Base-by-base conservation (phyloP, 202 grass and related monocot species). In the Sporobolus alterniflorus region DNA sequence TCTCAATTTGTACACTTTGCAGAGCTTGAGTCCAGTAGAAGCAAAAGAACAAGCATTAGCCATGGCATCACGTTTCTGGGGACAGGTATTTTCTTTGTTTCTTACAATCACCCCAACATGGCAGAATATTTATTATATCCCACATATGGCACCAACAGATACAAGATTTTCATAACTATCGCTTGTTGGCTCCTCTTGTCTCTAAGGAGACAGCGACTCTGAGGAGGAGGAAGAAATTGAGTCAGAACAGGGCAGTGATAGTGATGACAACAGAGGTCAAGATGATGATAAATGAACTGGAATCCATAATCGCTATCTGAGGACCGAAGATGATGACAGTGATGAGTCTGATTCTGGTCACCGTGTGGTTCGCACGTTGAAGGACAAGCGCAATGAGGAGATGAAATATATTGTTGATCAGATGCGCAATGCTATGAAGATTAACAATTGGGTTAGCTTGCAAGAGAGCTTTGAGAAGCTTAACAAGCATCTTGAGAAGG, bases 401-500 rank as follows among this genome's bases (percentile, higher is more conserved):
- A 93, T 98, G 92, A 88, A 69, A 60, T 74, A 90, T 56, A 98
- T 87, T 76, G 87, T 91, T 11, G 92, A 98, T 60, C 95, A 98
- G 89, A 95, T 98, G 85, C 88, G 84, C 42, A 91, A 98, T 84
- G 90, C 95, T 2, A 98, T 92, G 82, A 95, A 98, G 83, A 98
- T 98, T 47, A 98, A 98, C 66, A 92, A 98, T 79, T 98, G 95
- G 90, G 88, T 95, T 59, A 98, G 89, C 72, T 78, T 98, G 66
- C 90, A 91, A 46, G 95, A 98, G 77, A 91, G 88, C 52, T 98
- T 95, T 73, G 95, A 98, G 51, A 98, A 95, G 67, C 66, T 98
- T 30, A 98, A 98, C 82, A 98, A 98, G 83, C 92, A 98, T 80
- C 86, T 98, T 29, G 92, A 98, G 82, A 98, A 98, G 82, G 90